Base-by-base conservation (phyloP, 257 asterid genomes). In the Solanum pinnatisectum region DNA sequence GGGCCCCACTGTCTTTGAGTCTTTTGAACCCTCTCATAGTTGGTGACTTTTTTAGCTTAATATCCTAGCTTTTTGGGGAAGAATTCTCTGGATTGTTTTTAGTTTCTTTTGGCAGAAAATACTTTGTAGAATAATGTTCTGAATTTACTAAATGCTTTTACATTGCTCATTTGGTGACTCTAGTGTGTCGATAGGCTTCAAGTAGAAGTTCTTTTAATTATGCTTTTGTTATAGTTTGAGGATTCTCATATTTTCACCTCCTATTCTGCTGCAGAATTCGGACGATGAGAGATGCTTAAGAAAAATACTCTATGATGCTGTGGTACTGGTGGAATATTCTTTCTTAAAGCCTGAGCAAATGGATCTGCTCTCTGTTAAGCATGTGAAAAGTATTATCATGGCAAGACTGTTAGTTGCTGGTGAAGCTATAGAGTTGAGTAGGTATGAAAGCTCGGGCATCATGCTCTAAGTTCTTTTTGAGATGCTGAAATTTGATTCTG, bases 311-410 rank as follows among this genome's bases (percentile, higher is more conserved):
- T 90, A 91, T 77, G 95, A 94, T 79, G 91, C 94, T n/a, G 88
- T 92, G 42, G 52, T 92, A 81, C 89, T 93, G 87, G 96, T 92
- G 73, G 96, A 94, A 9, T 95, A 95, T 88, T 90, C 95, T 79
- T 95, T 95, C 89, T 94, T 95, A 49, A 83, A 81, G 85, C 94
- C 95, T 7, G 90, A 89, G 87, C 90, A 88, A 88, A 74, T 94
- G 93, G 92, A 87, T 85, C 81, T 83, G 86, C 92, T 95, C 52
- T 89, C 98, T 27, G 90, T 71, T 87, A 87, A 88, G 91, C 93
- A 89, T 82, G 94, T 84, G 46, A 93, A 91, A 87, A 49, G 90
- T 72, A 84, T 92, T 89, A 87, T 89, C 67, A 18, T 95, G 77
- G 92, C 94, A 89, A 93, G 92, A 89, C 88, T 95, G 91, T 84